These are phyloP conservation scores for Bryopsis sp. DNA, from an alignment of 139 green algal species.

Conservation along the genomic window DNA sequence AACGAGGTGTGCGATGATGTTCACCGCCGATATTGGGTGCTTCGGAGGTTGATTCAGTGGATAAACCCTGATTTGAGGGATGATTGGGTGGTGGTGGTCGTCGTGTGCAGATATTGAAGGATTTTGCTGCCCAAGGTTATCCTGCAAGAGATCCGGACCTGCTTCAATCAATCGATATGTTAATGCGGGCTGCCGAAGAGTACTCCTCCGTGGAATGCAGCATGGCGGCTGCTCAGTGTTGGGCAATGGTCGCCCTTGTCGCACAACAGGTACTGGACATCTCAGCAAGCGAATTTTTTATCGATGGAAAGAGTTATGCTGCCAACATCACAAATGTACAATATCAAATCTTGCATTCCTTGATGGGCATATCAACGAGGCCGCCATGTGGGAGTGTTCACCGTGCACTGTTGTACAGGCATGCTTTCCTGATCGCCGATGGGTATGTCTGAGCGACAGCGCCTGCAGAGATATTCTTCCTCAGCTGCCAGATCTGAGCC, in stretches of 20 bases:
- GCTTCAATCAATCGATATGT: constrained; percentile 6
- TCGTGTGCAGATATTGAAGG: constrained; percentile 1
- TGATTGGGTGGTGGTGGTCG: too few relatives aligned
- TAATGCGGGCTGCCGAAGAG: neutral
- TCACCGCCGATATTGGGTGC: too few relatives aligned
- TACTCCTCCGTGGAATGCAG: constrained; percentile 15
- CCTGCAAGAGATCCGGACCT: neutral
- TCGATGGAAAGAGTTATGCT: too few relatives aligned
- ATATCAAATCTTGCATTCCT: too few relatives aligned
- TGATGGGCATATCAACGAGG: too few relatives aligned
- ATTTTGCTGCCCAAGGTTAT: neutral
- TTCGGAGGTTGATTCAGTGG: too few relatives aligned
- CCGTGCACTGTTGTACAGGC: too few relatives aligned
- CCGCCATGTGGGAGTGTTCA: too few relatives aligned
- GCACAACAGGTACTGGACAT: constrained; percentile 11
- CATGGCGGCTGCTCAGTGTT: constrained; percentile 8
- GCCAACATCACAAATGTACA: too few relatives aligned
- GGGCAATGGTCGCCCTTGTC: constrained; percentile 11
- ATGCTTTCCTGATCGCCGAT: constrained; percentile 5
- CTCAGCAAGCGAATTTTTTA: too few relatives aligned
- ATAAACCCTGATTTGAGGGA: too few relatives aligned
- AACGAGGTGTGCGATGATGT: too few relatives aligned
- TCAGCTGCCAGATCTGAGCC: constrained; percentile 7
- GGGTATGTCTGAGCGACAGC: constrained; percentile 10
- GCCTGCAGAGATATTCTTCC: constrained; percentile 4